These are phyloP conservation scores for Alternaria sp. DNA, from an alignment of 2,329 filamentous ascomycete genomes.

Conservation along the genomic window DNA sequence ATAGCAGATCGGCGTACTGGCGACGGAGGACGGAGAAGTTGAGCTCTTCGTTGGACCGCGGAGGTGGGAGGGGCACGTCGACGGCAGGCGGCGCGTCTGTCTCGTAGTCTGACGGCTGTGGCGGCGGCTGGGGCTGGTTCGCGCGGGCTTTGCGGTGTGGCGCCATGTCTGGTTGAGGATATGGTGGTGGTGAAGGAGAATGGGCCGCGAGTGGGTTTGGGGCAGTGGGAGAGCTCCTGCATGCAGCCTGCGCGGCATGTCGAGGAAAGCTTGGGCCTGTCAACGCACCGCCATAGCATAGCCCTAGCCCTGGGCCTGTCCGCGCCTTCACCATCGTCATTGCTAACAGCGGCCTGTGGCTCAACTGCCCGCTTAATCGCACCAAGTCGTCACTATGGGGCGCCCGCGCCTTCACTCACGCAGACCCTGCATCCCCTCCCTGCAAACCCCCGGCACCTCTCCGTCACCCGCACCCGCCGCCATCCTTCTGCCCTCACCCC, in stretches of 20 bases:
- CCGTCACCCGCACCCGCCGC: not conserved
- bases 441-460: not conserved
- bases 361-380: slow-evolving; percentile 21
- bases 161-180: slow-evolving; percentile 32
- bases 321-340: slow-evolving; percentile 22
- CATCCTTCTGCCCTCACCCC: slow-evolving; percentile 20
- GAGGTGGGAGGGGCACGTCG: slow-evolving; percentile 54
- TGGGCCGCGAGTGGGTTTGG: not conserved
- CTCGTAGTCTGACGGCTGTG: slow-evolving; percentile 63
- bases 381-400: slow-evolving; percentile 13
- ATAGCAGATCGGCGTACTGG: slow-evolving; percentile 76
- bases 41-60: slow-evolving; percentile 81
- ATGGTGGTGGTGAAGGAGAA: not conserved
- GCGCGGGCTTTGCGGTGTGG: slow-evolving; percentile 45
- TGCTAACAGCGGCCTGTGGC: slow-evolving; percentile 16
- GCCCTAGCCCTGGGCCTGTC: slow-evolving; percentile 6
- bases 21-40: slow-evolving; percentile 86
- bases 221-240: no score
- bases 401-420: slow-evolving; percentile 6
- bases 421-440: not conserved
- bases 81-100: slow-evolving; percentile 55
- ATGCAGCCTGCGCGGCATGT: not conserved
- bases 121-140: slow-evolving; percentile 41
- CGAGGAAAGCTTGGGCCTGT: slow-evolving; percentile 12
- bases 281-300: not conserved